These are phyloP conservation scores for Penicillium sp. DNA, from an alignment of 2,329 filamentous ascomycete species.

Conservation along the genomic window DNA sequence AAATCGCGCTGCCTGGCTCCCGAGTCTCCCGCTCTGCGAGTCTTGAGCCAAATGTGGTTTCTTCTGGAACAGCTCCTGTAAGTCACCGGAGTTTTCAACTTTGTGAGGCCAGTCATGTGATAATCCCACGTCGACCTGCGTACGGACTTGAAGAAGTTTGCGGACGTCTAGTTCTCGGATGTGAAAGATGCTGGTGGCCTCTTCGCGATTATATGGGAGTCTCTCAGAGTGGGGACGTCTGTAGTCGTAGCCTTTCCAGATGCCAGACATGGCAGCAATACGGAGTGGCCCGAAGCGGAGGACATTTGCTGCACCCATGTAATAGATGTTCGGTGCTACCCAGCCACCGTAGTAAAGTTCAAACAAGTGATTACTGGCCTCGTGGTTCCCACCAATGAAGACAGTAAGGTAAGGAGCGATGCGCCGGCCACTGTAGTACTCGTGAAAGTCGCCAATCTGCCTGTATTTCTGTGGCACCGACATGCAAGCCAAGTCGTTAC, in stretches of 20 bases:
- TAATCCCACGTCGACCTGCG: slow-evolving; percentile 86
- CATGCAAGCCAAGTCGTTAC: slow-evolving; percentile 84
- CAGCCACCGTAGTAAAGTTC: slow-evolving; percentile 97
- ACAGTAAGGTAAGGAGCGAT: slow-evolving; percentile 86
- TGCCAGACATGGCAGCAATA: slow-evolving; percentile 88
- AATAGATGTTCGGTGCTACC: slow-evolving; percentile 97
- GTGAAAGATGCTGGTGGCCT: slow-evolving; percentile 85
- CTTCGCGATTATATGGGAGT: slow-evolving; percentile 77
- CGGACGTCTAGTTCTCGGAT: slow-evolving; percentile 88
- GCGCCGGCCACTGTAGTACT: slow-evolving; percentile 83
- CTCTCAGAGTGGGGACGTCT: slow-evolving; percentile 81
- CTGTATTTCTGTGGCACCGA: slow-evolving; percentile 89
- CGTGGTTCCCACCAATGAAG: slow-evolving; percentile 94
- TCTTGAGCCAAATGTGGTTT: slow-evolving; percentile 80
- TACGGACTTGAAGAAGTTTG: slow-evolving; percentile 82
- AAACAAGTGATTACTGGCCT: slow-evolving; percentile 86
- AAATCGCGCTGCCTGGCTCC: slow-evolving; percentile 77
- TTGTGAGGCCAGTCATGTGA: slow-evolving; percentile 95
- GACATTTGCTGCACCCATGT: slow-evolving; percentile 90
- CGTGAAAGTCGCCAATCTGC: slow-evolving; percentile 86
- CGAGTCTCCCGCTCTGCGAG: slow-evolving; percentile 74
- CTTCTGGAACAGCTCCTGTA: slow-evolving; percentile 67
- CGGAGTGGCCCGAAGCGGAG: slow-evolving; percentile 81
- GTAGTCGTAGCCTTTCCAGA: slow-evolving; percentile 93
- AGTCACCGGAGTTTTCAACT: slow-evolving; percentile 79